These are phyloP conservation scores for Lantana camara DNA, from an alignment of 257 asterid genomes.

Conservation along the genomic window DNA sequence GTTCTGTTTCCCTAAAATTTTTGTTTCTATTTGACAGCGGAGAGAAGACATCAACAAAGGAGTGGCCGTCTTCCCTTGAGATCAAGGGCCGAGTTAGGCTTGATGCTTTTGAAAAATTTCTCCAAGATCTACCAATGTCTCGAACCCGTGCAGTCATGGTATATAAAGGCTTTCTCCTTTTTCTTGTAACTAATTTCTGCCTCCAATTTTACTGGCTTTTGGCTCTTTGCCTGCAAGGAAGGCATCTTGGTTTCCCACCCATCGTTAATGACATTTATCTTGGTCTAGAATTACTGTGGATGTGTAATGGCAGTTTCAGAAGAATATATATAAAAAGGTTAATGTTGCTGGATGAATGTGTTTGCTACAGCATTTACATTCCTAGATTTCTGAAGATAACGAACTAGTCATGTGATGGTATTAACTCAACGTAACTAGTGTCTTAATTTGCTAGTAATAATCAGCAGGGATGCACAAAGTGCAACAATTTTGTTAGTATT, in stretches of 20 bases:
- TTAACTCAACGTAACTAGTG: background rate
- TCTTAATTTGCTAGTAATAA: constrained; percentile 10
- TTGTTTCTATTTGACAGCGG: constrained; percentile 60
- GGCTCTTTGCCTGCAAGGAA: constrained; percentile 43
- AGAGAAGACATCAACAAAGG: constrained; percentile 75
- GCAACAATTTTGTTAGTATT: background rate
- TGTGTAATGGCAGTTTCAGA: constrained; percentile 34
- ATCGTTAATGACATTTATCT: constrained; percentile 25
- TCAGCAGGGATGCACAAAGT: background rate
- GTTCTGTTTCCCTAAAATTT: constrained; percentile 19
- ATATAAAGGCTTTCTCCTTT: constrained; percentile 69
- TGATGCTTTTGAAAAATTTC: constrained; percentile 89
- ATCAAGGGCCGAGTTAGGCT: constrained; percentile 94
- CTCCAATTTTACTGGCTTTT: constrained; percentile 37
- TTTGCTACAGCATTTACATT: background rate
- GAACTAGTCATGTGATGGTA: background rate
- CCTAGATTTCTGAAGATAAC: background rate
- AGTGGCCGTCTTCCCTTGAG: constrained; percentile 87
- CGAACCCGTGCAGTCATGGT: constrained; percentile 99
- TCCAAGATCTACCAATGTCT: constrained; percentile 90
- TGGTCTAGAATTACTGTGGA: constrained; percentile 32
- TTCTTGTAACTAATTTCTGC: constrained; percentile 43
- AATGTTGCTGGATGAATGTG: constrained; percentile 30
- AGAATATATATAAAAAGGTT: constrained; percentile 28
- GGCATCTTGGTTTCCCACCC: constrained; percentile 32